These are phyloP conservation scores for Podospora comata DNA, from an alignment of 495 filamentous ascomycete species.

Conservation along the genomic window DNA sequence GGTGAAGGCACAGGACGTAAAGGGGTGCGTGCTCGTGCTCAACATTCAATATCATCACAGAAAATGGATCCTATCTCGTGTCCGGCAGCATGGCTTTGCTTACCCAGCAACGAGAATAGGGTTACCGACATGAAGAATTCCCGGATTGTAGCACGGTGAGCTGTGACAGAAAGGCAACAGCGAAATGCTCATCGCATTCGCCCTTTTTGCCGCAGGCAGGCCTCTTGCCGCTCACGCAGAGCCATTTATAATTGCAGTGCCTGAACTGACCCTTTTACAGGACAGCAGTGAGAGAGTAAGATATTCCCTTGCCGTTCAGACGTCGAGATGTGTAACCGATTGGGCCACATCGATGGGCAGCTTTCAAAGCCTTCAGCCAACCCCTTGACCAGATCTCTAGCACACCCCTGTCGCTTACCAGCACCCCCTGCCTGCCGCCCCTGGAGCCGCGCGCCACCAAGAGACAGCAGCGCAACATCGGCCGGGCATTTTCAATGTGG, in stretches of 20 bases:
- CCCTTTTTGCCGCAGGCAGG: background rate
- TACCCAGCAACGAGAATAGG: background rate
- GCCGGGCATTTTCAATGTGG: background rate
- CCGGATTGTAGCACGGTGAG: background rate
- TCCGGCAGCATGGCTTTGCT: background rate
- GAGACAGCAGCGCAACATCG: background rate
- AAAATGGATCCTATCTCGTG: background rate
- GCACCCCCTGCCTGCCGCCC: conserved; percentile 6
- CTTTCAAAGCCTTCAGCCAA: conserved; percentile 5
- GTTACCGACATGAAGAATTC: background rate
- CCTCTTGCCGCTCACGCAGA: conserved; percentile 6
- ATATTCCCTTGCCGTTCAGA: conserved; percentile 11
- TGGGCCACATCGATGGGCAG: conserved; percentile 16
- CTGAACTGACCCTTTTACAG: background rate
- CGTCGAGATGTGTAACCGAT: conserved; percentile 25
- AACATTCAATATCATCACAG: background rate
- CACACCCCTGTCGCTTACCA: conserved; percentile 15
- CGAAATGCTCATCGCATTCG: background rate
- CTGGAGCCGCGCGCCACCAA: conserved; percentile 23
- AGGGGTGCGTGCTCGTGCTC: background rate
- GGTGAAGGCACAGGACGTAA: background rate
- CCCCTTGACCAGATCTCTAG: conserved; percentile 21
- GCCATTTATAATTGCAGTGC: conserved; percentile 2
- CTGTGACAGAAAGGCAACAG: background rate
- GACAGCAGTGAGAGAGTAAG: background rate